Conservation (phyloP, 2,329 filamentous ascomycete species). For the Dothideomycetidae sp. region DNA sequence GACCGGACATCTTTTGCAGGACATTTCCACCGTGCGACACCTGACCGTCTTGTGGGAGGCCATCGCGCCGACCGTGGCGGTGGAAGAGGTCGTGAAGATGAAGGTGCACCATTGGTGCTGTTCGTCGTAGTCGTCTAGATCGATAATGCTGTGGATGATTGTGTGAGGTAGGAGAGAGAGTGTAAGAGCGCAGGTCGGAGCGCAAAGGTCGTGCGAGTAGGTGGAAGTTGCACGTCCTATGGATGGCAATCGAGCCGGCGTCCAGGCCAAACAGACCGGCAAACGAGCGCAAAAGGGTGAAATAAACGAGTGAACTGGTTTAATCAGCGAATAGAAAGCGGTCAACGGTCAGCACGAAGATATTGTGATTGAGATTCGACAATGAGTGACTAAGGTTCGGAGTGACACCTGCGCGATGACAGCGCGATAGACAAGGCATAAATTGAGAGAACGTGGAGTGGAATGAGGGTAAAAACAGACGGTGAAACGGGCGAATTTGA, state of each 20-base stretch:
- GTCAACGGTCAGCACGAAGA: constrained; percentile 2
- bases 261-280: constrained; percentile 8
- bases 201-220: constrained; percentile 1
- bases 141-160: too few species aligned
- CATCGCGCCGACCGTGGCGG: constrained; percentile 2
- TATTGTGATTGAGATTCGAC: not conserved
- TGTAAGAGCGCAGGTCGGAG: constrained; percentile 1
- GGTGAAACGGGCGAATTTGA: constrained; percentile 7
- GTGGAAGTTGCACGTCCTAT: constrained; percentile 1
- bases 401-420: constrained; percentile 8
- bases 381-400: constrained; percentile 2
- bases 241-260: constrained; percentile 3
- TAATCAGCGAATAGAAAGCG: constrained; percentile 4
- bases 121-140: too few species aligned
- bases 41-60: constrained; percentile 1
- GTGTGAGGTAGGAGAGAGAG: not conserved
- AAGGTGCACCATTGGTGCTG: constrained; percentile 2
- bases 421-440: constrained; percentile 3
- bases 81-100: constrained; percentile 8
- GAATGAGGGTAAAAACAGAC: constrained; percentile 4
- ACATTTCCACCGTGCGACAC: constrained; percentile 1
- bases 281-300: constrained; percentile 5
- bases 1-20: not conserved
- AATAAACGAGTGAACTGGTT: constrained; percentile 9
- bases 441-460: constrained; percentile 1